phyloP scores from a whole-genome alignment of 495 filamentous ascomycete species.

The Penicillium tannophilum region DNA sequence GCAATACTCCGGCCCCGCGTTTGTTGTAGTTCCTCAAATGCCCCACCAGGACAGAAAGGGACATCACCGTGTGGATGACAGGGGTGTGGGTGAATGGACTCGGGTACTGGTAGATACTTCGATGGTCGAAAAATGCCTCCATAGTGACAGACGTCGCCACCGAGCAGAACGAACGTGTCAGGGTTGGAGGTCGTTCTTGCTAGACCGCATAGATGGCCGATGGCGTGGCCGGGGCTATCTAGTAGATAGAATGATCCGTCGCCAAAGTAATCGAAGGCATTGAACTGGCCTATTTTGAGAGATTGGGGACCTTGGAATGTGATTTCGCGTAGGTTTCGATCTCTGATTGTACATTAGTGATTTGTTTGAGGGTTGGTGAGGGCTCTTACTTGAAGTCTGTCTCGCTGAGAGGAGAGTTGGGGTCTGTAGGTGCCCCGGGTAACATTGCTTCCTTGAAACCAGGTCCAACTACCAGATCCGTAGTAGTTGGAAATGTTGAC shows the following conservation, averaged over 20 bases:
- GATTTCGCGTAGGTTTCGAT: constrained; percentile 1
- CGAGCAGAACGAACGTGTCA: constrained; percentile 44
- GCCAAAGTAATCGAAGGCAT: constrained; percentile 55
- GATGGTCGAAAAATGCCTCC: constrained; percentile 56
- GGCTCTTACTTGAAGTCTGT: not conserved
- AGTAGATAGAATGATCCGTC: constrained; percentile 54
- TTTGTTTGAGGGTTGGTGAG: not conserved
- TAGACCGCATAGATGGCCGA: constrained; percentile 46
- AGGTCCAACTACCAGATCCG: constrained; percentile 54
- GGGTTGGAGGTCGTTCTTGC: constrained; percentile 38
- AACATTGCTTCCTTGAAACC: constrained; percentile 48
- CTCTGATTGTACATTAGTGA: not conserved
- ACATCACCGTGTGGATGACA: constrained; percentile 1
- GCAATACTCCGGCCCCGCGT: constrained; percentile 9
- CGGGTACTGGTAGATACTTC: constrained; percentile 31
- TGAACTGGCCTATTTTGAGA: constrained; percentile 17
- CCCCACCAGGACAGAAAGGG: constrained; percentile 3
- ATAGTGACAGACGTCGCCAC: constrained; percentile 57
- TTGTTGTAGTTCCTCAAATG: constrained; percentile 15
- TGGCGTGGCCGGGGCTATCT: constrained; percentile 45
- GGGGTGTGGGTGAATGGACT: constrained; percentile 4
- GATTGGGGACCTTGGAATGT: not conserved
- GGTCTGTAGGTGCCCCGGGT: constrained; percentile 52
- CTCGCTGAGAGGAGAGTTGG: constrained; percentile 19
- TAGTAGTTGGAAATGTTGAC: constrained; percentile 46